A percentile compares a stretch with the other conserved stretches of the same genome.
Conservation (phyloP, 75 land plant genomes). For the Pinus tabuliformis region DNA sequence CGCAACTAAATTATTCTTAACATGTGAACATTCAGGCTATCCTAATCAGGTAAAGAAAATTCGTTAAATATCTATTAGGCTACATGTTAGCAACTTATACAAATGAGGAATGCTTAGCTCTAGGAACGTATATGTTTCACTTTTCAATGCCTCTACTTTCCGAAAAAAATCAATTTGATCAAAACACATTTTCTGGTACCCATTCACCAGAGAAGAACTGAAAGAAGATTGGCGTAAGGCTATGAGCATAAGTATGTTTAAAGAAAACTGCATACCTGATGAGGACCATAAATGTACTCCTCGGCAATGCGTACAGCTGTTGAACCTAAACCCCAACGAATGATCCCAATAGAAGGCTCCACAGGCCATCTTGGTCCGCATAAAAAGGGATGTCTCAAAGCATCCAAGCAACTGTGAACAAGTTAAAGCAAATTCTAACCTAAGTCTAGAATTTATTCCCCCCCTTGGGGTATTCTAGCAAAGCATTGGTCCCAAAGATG, state of each 20-base stretch:
- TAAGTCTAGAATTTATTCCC: not conserved
- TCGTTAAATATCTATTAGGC: not conserved
- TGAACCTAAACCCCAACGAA: constrained; percentile 91
- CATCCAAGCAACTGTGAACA: constrained; percentile 71
- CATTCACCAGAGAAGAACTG: not conserved
- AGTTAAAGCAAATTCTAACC: not conserved
- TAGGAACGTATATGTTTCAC: not conserved
- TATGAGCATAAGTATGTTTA: not conserved
- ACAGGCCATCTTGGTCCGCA: constrained; percentile 94
- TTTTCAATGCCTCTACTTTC: not conserved
- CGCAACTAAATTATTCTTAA: not conserved
- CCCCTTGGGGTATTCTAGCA: not conserved
- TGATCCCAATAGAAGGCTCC: constrained; percentile 70
- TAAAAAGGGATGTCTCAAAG: constrained; percentile 85
- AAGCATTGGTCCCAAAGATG: not conserved
- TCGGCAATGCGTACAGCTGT: constrained; percentile 88
- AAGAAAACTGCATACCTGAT: constrained; percentile 57
- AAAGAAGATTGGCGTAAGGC: not conserved
- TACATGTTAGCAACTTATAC: not conserved
- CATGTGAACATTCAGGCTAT: not conserved
- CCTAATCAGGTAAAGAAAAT: not conserved
- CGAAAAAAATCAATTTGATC: too few species aligned
- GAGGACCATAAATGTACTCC: constrained; percentile 77
- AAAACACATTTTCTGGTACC: not conserved
- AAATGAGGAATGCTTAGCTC: not conserved